Evolutionary conservation across 352 stramenopile species (phyloP).

Genomic region (Thalassiosira livingstoniorum): DNA sequence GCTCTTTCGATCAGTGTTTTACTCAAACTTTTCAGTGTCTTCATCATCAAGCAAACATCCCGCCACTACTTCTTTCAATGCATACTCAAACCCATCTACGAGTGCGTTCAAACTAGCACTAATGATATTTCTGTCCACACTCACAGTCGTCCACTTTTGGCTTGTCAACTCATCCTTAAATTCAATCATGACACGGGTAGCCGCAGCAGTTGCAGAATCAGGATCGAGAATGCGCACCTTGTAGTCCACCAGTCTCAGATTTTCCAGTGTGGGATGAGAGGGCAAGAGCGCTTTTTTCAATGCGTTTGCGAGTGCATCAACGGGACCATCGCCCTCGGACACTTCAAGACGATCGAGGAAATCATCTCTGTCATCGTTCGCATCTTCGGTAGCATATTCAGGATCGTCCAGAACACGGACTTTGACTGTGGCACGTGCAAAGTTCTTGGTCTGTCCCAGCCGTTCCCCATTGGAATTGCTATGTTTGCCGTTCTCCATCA

Average conservation of each 20-base stretch:
- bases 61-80: slow-evolving; percentile 61
- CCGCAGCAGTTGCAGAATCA: slow-evolving; percentile 79
- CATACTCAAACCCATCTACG: slow-evolving; percentile 88
- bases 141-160: slow-evolving; percentile 86
- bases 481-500: slow-evolving; percentile 52
- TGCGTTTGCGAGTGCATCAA: slow-evolving; percentile 84
- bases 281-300: slow-evolving; percentile 82
- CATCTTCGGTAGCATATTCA: too few relatives aligned
- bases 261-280: slow-evolving; percentile 75
- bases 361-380: slow-evolving; percentile 25
- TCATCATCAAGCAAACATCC: slow-evolving; percentile 44
- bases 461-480: background rate
- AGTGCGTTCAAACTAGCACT: slow-evolving; percentile 87
- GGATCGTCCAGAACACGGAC: slow-evolving; percentile 63
- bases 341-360: slow-evolving; percentile 75
- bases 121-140: slow-evolving; percentile 88
- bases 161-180: slow-evolving; percentile 70
- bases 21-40: background rate
- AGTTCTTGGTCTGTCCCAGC: slow-evolving; percentile 17
- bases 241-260: slow-evolving; percentile 86
- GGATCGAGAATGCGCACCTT: slow-evolving; percentile 89
- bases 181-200: slow-evolving; percentile 85
- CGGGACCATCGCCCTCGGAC: slow-evolving; percentile 84
- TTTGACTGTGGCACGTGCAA: slow-evolving; percentile 80
- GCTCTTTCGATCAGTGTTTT: too few relatives aligned